Base-by-base conservation (phyloP, 2,329 filamentous ascomycete genomes). In the Ascochyta clinopodiicola region DNA sequence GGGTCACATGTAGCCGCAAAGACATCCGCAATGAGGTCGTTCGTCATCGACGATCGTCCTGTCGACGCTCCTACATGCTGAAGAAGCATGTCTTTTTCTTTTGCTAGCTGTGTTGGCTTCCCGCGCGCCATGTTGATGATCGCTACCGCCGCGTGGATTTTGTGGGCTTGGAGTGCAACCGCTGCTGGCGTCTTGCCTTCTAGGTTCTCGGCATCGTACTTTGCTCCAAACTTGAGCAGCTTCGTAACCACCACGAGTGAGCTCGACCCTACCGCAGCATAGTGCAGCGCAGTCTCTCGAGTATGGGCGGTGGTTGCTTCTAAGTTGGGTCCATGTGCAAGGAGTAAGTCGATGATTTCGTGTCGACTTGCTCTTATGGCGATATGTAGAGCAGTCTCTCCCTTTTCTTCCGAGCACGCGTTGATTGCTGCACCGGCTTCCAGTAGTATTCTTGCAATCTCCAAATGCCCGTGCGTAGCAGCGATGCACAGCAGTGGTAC, bases 61-160 rank as follows among this genome's bases (percentile, higher is more conserved):
- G 66, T 60, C 13, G 63, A 59, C n/a, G 63, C 67, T 31, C 71
- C 62, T 2, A 71, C 66, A 54, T 72, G 65, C 37, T 68, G 63
- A 31, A 74, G 45, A 0, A 75, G 57, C 66, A 72, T 60, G 7
- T 69, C 66, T 49, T 69, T 73, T 59, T 73, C 72, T 51, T 73
- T 74, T 1, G 32, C 44, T 1, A 75, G 56, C 36, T 66, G 64
- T 35, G 58, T 61, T 8, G 64, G 59, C 24, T 64, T 68, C 10
- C 61, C 64, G 34, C 66, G 63, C 27, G 72, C 66, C 40, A 65
- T 63, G 21, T 66, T 67, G 44, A 75, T 67, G 39, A 75, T 74
- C 1, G 67, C 65, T 15, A 74, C 63, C 6, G 71, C 68, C 22
- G 62, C 68, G 13, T 67, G 65, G 2, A 75, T 59, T 39, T 74